Conservation (phyloP, 306 rosid genomes). For the Psophocarpus tetragonolobus region DNA sequence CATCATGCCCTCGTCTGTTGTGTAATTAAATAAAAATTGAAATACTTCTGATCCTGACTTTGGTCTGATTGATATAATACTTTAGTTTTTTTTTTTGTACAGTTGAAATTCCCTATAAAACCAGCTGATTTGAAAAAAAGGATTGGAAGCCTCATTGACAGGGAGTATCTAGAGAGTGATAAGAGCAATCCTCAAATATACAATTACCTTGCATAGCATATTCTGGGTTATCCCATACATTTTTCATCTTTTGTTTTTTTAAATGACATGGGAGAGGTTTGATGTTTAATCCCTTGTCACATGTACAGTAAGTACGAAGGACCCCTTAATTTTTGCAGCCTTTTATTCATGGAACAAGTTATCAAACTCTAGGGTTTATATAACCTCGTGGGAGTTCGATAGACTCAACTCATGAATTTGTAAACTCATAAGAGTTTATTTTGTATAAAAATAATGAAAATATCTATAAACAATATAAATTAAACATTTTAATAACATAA, state of each 20-base stretch:
- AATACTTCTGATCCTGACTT: neutral
- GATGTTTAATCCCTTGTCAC: conserved; percentile 47
- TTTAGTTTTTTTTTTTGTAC: conserved; percentile 31
- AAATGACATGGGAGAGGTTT: conserved; percentile 45
- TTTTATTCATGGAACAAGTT: conserved; percentile 44
- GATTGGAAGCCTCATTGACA: conserved; percentile 93
- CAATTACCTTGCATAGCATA: conserved; percentile 87
- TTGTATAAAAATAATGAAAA: no score
- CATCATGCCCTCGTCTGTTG: neutral
- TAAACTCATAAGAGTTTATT: no score
- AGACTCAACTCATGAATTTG: no score
- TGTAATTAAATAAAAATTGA: neutral
- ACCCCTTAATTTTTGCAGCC: neutral
- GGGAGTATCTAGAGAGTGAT: conserved; percentile 98
- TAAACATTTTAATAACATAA: no score
- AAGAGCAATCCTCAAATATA: conserved; percentile 96
- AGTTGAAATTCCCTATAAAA: conserved; percentile 95
- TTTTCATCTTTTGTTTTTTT: conserved; percentile 36
- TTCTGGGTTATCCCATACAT: conserved; percentile 13
- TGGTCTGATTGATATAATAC: neutral
- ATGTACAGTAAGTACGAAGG: conserved; percentile 62
- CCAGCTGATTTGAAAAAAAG: conserved; percentile 99
- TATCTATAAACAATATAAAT: no score
- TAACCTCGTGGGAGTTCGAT: no score
- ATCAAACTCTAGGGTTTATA: no score